Percentiles rank a stretch among this genome's conserved stretches.
These are phyloP conservation scores for Elsinoe necatrix DNA, from an alignment of 2,329 filamentous ascomycete genomes.

Conservation along the genomic window DNA sequence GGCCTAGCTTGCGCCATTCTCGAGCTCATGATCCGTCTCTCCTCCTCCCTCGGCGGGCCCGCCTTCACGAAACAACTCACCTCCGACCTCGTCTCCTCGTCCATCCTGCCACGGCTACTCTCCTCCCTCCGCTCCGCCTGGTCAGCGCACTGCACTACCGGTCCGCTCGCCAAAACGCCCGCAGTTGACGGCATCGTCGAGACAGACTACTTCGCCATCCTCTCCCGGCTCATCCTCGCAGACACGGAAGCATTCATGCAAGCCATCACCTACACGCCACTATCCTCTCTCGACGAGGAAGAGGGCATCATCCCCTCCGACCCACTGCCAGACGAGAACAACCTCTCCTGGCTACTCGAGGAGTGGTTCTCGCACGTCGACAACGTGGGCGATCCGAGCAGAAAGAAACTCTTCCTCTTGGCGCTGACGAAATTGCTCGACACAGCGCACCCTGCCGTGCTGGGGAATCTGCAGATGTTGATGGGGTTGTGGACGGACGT, in stretches of 20 bases:
- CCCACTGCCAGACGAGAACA: constrained; percentile 23
- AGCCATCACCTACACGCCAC: constrained; percentile 30
- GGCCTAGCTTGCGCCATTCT: constrained; percentile 39
- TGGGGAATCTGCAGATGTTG: constrained; percentile 55
- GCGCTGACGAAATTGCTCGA: constrained; percentile 65
- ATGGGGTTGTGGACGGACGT: constrained; percentile 68
- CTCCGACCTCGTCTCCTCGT: constrained; percentile 50
- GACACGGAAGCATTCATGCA: constrained; percentile 60
- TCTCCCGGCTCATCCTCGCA: constrained; percentile 68
- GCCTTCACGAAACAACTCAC: constrained; percentile 41
- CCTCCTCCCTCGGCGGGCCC: constrained; percentile 45
- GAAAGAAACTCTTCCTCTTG: constrained; percentile 64
- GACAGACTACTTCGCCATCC: constrained; percentile 75
- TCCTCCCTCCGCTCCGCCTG: constrained; percentile 38
- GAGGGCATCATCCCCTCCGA: constrained; percentile 17
- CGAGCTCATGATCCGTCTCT: constrained; percentile 42
- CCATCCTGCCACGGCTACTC: constrained; percentile 48
- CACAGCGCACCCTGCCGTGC: constrained; percentile 43
- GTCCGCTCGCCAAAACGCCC: constrained; percentile 62
- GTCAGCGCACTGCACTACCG: constrained; percentile 71
- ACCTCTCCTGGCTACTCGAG: constrained; percentile 43
- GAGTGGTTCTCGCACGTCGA: constrained; percentile 62
- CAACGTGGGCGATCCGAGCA: constrained; percentile 55
- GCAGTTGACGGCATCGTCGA: constrained; percentile 67
- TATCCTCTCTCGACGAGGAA: not conserved